Percentiles rank a stretch among this genome's conserved stretches.
Conservation (phyloP, 805 yeast genomes). For the Pichia manshurica region DNA sequence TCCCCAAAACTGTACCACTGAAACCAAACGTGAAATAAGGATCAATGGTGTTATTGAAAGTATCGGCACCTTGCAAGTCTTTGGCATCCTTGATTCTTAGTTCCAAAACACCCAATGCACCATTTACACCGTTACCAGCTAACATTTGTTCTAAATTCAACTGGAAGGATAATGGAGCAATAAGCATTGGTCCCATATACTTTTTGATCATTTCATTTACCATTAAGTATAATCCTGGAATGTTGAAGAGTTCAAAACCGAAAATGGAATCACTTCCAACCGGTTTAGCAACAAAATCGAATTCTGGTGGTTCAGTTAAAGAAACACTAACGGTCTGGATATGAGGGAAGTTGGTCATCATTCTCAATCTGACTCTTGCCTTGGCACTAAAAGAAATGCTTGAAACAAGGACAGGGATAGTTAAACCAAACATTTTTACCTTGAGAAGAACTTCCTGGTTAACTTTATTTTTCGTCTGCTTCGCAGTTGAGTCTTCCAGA, state of each 20-base stretch:
- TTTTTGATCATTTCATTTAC: conserved; percentile 81
- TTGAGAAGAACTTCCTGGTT: conserved; percentile 77
- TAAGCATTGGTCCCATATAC: conserved; percentile 82
- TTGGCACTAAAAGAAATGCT: conserved; percentile 71
- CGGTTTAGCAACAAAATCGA: conserved; percentile 78
- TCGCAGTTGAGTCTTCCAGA: conserved; percentile 72
- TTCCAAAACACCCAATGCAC: conserved; percentile 83
- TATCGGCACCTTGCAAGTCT: conserved; percentile 61
- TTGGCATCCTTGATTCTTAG: conserved; percentile 62
- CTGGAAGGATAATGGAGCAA: conserved; percentile 89
- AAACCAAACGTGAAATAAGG: conserved; percentile 80
- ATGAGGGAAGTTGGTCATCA: conserved; percentile 91
- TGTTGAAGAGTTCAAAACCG: conserved; percentile 78
- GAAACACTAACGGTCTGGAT: conserved; percentile 85
- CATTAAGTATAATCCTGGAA: conserved; percentile 83
- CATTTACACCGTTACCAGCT: conserved; percentile 71
- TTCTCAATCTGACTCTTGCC: conserved; percentile 76
- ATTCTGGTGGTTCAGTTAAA: conserved; percentile 76
- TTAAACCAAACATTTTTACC: conserved; percentile 74
- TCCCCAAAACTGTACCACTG: conserved; percentile 51
- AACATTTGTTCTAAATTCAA: conserved; percentile 85
- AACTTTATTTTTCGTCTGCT: conserved; percentile 78
- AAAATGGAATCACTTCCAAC: conserved; percentile 72
- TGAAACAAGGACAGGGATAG: conserved; percentile 74
- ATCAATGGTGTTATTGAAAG: conserved; percentile 75